phyloP scores from a whole-genome alignment of 805 yeast genomes.

The Lipomyces spencermartinsiae region DNA sequence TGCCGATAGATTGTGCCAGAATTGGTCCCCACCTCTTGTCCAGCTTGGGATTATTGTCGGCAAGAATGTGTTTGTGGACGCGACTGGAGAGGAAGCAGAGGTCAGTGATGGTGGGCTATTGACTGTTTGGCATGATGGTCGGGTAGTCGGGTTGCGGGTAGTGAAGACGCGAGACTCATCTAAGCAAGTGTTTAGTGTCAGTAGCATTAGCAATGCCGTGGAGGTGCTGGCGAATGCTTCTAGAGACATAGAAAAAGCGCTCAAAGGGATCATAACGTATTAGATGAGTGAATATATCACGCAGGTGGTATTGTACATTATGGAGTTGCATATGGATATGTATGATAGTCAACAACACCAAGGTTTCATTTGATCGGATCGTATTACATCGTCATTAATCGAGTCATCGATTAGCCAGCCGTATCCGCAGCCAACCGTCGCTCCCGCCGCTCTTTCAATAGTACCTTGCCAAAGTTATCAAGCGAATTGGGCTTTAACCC shows the following conservation, averaged over 20 bases:
- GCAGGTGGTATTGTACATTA: not conserved
- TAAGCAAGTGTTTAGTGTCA: slow-evolving; percentile 25
- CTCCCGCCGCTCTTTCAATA: not conserved
- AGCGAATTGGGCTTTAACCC: not conserved
- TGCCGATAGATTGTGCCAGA: slow-evolving; percentile 54
- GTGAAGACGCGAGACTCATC: slow-evolving; percentile 26
- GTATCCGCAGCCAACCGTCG: not conserved
- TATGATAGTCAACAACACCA: not conserved
- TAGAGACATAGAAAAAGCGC: slow-evolving; percentile 24
- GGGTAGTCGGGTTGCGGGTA: slow-evolving; percentile 60
- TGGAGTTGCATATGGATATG: not conserved
- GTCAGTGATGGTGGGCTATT: slow-evolving; percentile 85
- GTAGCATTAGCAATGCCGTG: slow-evolving; percentile 18
- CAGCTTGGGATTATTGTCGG: slow-evolving; percentile 81
- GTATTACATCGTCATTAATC: not conserved
- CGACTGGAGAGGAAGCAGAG: slow-evolving; percentile 85
- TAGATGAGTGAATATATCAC: not conserved
- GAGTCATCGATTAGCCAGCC: not conserved
- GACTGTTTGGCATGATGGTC: slow-evolving; percentile 71
- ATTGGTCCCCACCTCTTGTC: slow-evolving; percentile 73
- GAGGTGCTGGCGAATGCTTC: slow-evolving; percentile 21
- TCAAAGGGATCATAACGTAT: slow-evolving; percentile 6
- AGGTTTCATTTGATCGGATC: not conserved
- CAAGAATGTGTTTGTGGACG: slow-evolving; percentile 74
- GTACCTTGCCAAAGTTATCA: not conserved